Evolutionary conservation across 1,139 yeast genomes (phyloP), one percentile per base, ranked within the genome.

Genomic region (Entelexis sorbosivorans): DNA sequence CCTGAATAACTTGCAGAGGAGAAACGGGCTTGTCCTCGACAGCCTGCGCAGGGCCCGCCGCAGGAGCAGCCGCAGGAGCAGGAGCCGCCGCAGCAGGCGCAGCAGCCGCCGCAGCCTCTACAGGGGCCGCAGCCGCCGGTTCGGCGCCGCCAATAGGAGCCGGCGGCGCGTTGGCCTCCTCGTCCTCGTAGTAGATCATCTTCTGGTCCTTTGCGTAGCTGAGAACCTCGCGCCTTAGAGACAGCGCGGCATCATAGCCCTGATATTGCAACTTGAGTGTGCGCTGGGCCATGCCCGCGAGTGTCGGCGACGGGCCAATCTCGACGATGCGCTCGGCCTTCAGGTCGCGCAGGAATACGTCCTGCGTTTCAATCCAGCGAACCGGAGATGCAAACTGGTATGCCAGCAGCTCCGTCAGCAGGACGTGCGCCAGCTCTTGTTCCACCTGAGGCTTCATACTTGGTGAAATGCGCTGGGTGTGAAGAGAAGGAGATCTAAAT

Each of bases 331-430:
- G 78, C 73, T 91, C 98, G 57, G 97, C 85, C 70, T 89, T 88
- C 77, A 80, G 85, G 62, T 88, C 93, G 68, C 86, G 84, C 67
- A 91, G 79, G 68, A 91, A 85, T 55, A 89, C 97, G 75, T 91
- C 98, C 72, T 91, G 98, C 57, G 98, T 91, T 70, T 91, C 98
- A 69, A 91, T 93, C 97, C 99, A 91, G 77, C 97, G 82, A 60
- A 91, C 99, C 47, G 99, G 98, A 58, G 97, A 89, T 45, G 99
- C 98, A 66, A 91, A 91, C 71, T 91, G 99, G 73, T 89, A 91
- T 48, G 98, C 97, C 72, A 91, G 77, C 63, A 91, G 79, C 77
- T 91, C 98, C 26, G 96, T 88, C 68, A 91, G 77, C 61, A 91
- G 77, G 58, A 88, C 82, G 69, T 91, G 97, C 60, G 98, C 94